Evolutionary conservation across 768 basidiomycete genomes (phyloP), one percentile per base, ranked within the genome.

Genomic region (Serendipita sp.): DNA sequence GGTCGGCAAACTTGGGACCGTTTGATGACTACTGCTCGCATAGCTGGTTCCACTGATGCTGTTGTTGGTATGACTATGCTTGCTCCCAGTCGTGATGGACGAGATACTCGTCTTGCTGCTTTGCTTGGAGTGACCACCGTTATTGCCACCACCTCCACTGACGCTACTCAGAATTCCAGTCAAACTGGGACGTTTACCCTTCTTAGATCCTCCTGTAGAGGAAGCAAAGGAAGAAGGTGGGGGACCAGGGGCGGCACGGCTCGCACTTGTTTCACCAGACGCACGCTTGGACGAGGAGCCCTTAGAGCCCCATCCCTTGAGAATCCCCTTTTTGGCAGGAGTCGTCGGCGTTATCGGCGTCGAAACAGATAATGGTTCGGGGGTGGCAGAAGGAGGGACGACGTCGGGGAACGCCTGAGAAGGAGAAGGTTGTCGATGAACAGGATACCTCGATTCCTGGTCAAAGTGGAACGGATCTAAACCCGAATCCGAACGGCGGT

Each of bases 361-460:
- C 20, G 20, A 20, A 5, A 28, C 45, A 20, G 26, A 20, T 48
- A 20, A 11, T 11, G 13, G n/a, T 9, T 48, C 45, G 26, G 24
- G 2, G 26, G 53, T 31, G 14, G 33, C 53, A 1, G 53, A 20
- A 20, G 53, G 53, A n/a, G 53, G 53, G 53, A 58, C 24, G 11
- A 30, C 26, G n/a, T 58, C 53, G 22, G 53, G 4, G 30, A 58
- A 58, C 4, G 53, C 53, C n/a, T 58, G 53, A n/a, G 53, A 58
- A 33, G 53, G 53, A 11, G 53, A 58, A n/a, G 53, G 53, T 31
- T 24, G 22, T 20, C 31, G 17, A 34, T 58, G 53, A 26, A 58
- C 53, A 11, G 86, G 82, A 71, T 86, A 86, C 24, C 81, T 82
- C 0, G 83, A 81, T 65, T 89, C 85, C 66, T 86, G 86, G 71